A percentile compares a stretch with the other conserved stretches of the same genome.
These are phyloP conservation scores for Bolboschoenoplectus hybrid DNA, from an alignment of 202 grass and related monocot genomes.

Conservation along the genomic window DNA sequence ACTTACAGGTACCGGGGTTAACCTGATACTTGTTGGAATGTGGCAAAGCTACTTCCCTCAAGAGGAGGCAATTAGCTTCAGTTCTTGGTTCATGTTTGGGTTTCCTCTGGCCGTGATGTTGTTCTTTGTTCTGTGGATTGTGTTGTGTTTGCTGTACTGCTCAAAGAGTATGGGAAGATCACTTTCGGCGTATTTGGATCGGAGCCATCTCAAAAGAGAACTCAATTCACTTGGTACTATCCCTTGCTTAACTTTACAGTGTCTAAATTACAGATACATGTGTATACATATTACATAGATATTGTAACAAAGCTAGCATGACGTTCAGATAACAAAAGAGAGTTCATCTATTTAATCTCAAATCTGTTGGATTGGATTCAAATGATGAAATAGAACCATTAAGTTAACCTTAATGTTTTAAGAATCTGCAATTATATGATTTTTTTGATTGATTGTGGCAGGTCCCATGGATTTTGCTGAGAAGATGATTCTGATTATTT, in stretches of 20 bases:
- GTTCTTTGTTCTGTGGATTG: conserved; percentile 62
- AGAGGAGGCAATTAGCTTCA: conserved; percentile 74
- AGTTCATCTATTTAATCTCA: background rate
- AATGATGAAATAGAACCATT: background rate
- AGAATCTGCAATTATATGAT: background rate
- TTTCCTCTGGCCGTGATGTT: conserved; percentile 68
- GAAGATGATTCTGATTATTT: conserved; percentile 81
- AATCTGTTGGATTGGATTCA: background rate
- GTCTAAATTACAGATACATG: background rate
- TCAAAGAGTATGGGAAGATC: conserved; percentile 59
- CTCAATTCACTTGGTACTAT: conserved; percentile 63
- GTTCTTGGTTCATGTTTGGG: conserved; percentile 81
- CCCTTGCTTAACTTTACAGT: background rate
- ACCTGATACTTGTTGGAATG: conserved; percentile 91
- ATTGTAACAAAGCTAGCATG: background rate
- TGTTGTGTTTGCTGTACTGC: conserved; percentile 74
- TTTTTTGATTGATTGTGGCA: conserved; percentile 39
- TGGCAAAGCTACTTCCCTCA: conserved; percentile 78
- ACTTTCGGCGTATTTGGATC: conserved; percentile 68
- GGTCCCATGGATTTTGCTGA: conserved; percentile 95
- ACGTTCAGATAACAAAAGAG: background rate
- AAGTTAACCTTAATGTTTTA: background rate
- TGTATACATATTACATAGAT: background rate
- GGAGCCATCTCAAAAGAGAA: conserved; percentile 68
- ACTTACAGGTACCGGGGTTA: conserved; percentile 81